phyloP scores from a whole-genome alignment of 768 basidiomycete species.

The Boletus sensibilis region DNA sequence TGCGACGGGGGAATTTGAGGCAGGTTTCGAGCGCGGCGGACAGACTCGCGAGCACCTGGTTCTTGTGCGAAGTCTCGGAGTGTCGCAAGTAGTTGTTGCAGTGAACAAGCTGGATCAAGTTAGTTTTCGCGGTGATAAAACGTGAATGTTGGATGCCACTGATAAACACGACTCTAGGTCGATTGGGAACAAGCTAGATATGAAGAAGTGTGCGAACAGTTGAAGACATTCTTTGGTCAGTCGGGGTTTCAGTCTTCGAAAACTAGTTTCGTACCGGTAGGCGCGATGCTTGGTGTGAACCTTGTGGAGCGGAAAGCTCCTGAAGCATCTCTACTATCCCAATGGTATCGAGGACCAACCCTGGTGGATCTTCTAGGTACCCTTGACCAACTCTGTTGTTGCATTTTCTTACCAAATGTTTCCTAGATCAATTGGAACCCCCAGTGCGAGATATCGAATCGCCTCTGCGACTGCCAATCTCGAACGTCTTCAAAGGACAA shows the following conservation, averaged over 20 bases:
- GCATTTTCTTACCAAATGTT: background rate
- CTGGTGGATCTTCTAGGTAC: conserved; percentile 81
- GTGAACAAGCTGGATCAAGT: conserved; percentile 96
- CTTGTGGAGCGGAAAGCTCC: conserved; percentile 53
- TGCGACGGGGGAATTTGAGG: conserved; percentile 88
- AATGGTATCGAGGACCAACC: conserved; percentile 87
- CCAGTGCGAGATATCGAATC: conserved; percentile 73
- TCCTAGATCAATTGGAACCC: conserved; percentile 73
- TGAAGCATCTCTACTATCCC: conserved; percentile 45
- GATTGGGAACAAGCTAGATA: conserved; percentile 82
- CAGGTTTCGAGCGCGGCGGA: conserved; percentile 90
- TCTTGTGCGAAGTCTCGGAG: conserved; percentile 89
- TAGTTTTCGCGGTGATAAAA: conserved; percentile 18
- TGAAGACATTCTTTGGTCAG: conserved; percentile 81
- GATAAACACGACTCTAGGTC: conserved; percentile 52
- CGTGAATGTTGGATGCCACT: background rate
- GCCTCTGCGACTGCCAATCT: conserved; percentile 83
- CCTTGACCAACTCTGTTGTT: conserved; percentile 1
- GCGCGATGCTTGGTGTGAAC: conserved; percentile 89
- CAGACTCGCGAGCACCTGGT: conserved; percentile 95
- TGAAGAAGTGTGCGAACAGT: conserved; percentile 71
- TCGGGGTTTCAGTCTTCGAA: conserved; percentile 83
- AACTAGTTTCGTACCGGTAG: conserved; percentile 83
- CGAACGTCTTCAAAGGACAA: conserved; percentile 93
- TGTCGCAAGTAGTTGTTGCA: conserved; percentile 86